Base-by-base conservation (phyloP, 2,329 filamentous ascomycete genomes). In the Diaporthe destruens region DNA sequence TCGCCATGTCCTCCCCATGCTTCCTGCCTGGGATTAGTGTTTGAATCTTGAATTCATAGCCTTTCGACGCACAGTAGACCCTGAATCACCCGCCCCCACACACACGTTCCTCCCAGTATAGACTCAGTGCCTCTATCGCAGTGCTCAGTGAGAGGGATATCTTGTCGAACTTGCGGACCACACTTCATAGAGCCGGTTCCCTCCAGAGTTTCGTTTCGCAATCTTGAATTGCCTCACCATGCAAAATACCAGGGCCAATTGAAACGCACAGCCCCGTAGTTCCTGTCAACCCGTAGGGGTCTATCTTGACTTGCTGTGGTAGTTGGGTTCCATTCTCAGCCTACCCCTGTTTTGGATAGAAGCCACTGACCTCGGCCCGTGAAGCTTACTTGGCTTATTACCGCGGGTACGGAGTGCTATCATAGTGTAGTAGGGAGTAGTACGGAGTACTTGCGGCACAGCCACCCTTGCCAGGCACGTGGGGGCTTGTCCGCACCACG, bases 331-430 rank as follows among this genome's bases (percentile, higher is more conserved):
- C 54, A 39, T 47, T 6, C 39, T 51, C 47, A 29, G 66, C 66
- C 66, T 69, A 36, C 53, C 42, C 49, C 61, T 66, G 61, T 53
- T 66, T 66, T 66, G 61, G 61, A 66, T 53, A 66, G 32, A 66
- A 66, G 61, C 47, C 61, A 53, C 61, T 39, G 59, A 34, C 44
- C 20, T 66, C 44, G 61, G 61, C 14, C 47, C 44, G 47, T 47
- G 61, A 66, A 29, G 61, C 61, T 65, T n/a, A n/a, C n/a, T n/a
- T n/a, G n/a, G n/a, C n/a, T n/a, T 66, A 39, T 53, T 20, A 53
- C 53, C 47, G 47, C 61, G 61, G 44, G 25, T 18, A 18, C 39
- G 14, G 12, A 42, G 39, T 39, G 39, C 32, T 53, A n/a, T n/a
- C n/a, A n/a, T n/a, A n/a, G n/a, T n/a, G n/a, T n/a, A n/a, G n/a